phyloP scores from a whole-genome alignment of 306 rosid species.

The Prinsepia uniflora region DNA sequence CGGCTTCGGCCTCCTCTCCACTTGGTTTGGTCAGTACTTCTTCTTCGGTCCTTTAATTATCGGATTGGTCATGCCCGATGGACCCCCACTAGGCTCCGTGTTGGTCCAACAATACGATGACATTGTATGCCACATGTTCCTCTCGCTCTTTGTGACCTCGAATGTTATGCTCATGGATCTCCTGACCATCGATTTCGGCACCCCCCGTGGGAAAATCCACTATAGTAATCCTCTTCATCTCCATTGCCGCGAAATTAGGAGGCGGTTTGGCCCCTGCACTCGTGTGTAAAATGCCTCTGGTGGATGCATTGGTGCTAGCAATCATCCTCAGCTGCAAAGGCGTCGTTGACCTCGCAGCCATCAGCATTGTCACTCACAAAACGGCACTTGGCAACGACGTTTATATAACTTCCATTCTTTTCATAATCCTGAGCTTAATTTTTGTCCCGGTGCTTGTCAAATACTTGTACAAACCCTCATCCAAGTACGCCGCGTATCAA shows the following conservation, averaged over 20 bases:
- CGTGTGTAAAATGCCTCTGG: slow-evolving; percentile 47
- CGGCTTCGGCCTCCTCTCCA: slow-evolving; percentile 18
- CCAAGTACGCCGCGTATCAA: slow-evolving; percentile 45
- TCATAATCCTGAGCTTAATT: too few species aligned
- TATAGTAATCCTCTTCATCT: slow-evolving; percentile 31
- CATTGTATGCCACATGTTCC: slow-evolving; percentile 36
- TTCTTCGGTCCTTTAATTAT: slow-evolving; percentile 40
- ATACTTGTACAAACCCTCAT: slow-evolving; percentile 56
- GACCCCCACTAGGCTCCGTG: slow-evolving; percentile 67
- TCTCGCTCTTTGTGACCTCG: slow-evolving; percentile 39
- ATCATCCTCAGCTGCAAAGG: slow-evolving; percentile 69
- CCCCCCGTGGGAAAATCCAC: not conserved
- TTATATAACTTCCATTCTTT: slow-evolving; percentile 4
- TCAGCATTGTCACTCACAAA: not conserved
- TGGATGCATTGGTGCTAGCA: slow-evolving; percentile 63
- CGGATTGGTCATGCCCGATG: slow-evolving; percentile 58
- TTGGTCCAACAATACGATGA: slow-evolving; percentile 54
- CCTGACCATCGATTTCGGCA: not conserved
- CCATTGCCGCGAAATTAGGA: slow-evolving; percentile 31
- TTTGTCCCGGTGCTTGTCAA: slow-evolving; percentile 44
- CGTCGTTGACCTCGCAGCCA: slow-evolving; percentile 42
- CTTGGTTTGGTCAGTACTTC: slow-evolving; percentile 31
- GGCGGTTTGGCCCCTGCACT: slow-evolving; percentile 56
- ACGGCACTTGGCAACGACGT: too few species aligned
- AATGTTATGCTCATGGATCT: slow-evolving; percentile 37